Conservation (phyloP, 2,329 filamentous ascomycete species). For the Botryotinia calthae region DNA sequence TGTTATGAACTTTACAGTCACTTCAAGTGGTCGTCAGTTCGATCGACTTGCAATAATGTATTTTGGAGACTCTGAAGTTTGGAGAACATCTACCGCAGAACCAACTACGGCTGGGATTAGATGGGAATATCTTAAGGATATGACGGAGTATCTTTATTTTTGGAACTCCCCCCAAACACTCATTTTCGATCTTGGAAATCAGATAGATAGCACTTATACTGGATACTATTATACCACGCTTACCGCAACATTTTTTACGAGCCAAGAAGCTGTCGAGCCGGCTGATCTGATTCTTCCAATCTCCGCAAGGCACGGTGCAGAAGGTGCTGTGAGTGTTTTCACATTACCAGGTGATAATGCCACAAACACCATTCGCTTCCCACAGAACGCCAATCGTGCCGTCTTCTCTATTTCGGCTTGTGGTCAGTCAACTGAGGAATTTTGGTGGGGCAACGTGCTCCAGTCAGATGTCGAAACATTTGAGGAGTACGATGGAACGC, state of each 20-base stretch:
- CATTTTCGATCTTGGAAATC: conserved; percentile 77
- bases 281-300: conserved; percentile 69
- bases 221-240: conserved; percentile 71
- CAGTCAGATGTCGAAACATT: conserved; percentile 61
- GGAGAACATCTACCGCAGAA: conserved; percentile 79
- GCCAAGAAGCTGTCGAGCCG: conserved; percentile 44
- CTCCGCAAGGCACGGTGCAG: conserved; percentile 51
- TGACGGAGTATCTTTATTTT: conserved; percentile 66
- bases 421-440: conserved; percentile 74
- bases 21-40: conserved; percentile 68
- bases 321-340: conserved; percentile 63
- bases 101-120: conserved; percentile 67
- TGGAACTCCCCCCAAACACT: conserved; percentile 69
- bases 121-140: conserved; percentile 77
- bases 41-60: conserved; percentile 76
- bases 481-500: conserved; percentile 50
- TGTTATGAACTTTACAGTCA: conserved; percentile 72
- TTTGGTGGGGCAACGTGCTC: conserved; percentile 80
- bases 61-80: conserved; percentile 75
- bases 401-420: conserved; percentile 75
- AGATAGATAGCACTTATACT: conserved; percentile 69
- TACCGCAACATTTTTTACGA: conserved; percentile 68
- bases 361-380: conserved; percentile 58
- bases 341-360: conserved; percentile 62
- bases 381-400: conserved; percentile 64